Evolutionary conservation across 352 stramenopile genomes (phyloP).

Genomic region (Globisporangium okanoganense): DNA sequence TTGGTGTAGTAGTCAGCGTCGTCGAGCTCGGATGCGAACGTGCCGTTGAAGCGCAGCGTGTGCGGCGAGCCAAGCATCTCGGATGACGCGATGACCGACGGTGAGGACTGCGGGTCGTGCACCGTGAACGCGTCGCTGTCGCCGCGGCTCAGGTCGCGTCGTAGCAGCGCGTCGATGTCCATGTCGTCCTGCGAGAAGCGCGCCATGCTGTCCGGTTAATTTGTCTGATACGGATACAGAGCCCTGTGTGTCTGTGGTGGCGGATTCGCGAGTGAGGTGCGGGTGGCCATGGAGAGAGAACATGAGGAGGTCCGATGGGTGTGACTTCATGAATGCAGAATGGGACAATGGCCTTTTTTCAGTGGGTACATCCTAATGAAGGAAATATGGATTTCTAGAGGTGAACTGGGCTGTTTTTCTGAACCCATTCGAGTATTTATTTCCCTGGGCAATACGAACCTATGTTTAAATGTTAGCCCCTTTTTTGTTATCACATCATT

Average conservation of each 20-base stretch:
- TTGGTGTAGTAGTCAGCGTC: slow-evolving; percentile 7
- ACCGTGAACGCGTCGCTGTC: not conserved
- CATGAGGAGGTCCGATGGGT: not conserved
- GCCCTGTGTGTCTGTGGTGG: not conserved
- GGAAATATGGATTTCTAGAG: not conserved
- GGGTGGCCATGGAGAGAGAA: not conserved
- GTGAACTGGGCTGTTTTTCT: not conserved
- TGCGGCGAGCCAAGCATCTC: slow-evolving; percentile 28
- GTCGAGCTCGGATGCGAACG: slow-evolving; percentile 20
- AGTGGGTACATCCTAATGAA: not conserved
- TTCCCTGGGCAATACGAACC: not conserved
- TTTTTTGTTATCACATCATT: not conserved
- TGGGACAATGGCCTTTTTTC: not conserved
- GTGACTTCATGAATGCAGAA: not conserved
- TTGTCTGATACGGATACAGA: not conserved
- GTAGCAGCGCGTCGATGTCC: slow-evolving; percentile 4
- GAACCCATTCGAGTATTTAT: not conserved
- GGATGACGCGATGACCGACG: slow-evolving; percentile 23
- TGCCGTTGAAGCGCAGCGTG: slow-evolving; percentile 21
- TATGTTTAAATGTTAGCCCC: not conserved
- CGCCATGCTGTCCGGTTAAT: not conserved
- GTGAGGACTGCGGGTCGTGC: slow-evolving; percentile 13
- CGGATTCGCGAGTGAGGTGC: not conserved
- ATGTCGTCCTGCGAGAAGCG: slow-evolving; percentile 11
- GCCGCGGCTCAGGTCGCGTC: not conserved